phyloP scores from a whole-genome alignment of 2,329 filamentous ascomycete genomes.

The Colletotrichum phormii region DNA sequence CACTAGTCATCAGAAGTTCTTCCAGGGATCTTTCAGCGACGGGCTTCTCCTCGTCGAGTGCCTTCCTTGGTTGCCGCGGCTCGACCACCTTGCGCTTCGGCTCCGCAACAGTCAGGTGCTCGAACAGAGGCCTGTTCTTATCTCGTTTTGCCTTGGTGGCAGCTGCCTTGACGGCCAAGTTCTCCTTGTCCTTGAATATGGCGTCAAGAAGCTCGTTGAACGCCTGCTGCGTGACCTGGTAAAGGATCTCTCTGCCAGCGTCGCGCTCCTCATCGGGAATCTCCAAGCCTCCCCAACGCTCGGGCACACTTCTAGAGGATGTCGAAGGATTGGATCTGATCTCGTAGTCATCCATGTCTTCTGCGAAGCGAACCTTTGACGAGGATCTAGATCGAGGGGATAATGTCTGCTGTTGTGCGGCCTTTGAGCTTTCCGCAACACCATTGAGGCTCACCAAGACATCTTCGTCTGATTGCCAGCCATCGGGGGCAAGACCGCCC shows the following conservation, averaged over 20 bases:
- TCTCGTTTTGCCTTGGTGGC: constrained; percentile 72
- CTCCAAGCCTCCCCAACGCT: constrained; percentile 82
- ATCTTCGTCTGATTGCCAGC: constrained; percentile 72
- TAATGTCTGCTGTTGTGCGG: constrained; percentile 48
- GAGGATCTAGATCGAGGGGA: constrained; percentile 76
- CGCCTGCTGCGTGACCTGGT: constrained; percentile 90
- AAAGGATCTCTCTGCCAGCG: constrained; percentile 88
- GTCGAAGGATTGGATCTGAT: constrained; percentile 78
- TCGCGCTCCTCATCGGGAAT: constrained; percentile 85
- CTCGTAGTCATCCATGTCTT: constrained; percentile 77
- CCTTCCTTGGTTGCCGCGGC: constrained; percentile 36
- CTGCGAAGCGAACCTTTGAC: constrained; percentile 82
- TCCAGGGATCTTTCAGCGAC: constrained; percentile 47
- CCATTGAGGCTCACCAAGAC: constrained; percentile 56
- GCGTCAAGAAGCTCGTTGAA: constrained; percentile 93
- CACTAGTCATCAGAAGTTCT: constrained; percentile 56
- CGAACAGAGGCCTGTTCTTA: constrained; percentile 63
- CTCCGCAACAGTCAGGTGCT: constrained; percentile 41
- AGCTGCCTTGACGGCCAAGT: constrained; percentile 76
- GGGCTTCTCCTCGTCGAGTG: constrained; percentile 38
- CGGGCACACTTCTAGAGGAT: constrained; percentile 77
- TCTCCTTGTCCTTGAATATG: constrained; percentile 85
- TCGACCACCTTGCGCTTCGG: constrained; percentile 27
- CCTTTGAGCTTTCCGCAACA: constrained; percentile 57
- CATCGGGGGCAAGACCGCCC: constrained; percentile 72